Evolutionary conservation across 2,329 filamentous ascomycete genomes (phyloP), one percentile per base, ranked within the genome.

Genomic region (Epichloe coenophiala): DNA sequence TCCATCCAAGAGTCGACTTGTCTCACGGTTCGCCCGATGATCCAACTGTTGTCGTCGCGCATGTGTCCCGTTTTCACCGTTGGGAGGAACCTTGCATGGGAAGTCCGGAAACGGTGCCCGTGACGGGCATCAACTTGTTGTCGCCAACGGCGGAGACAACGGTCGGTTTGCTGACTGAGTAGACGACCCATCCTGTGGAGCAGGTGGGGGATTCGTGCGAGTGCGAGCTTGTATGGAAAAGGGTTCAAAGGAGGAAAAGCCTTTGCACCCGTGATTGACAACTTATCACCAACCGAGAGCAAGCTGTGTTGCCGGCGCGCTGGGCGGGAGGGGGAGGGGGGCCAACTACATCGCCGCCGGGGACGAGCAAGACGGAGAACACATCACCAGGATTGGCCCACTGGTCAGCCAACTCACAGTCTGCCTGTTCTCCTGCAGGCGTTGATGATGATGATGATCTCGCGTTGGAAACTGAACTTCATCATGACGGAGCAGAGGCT

Each of bases 11-110:
- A 51, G 11, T 71, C 65, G 35, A 64, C 66, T 54, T 73, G 70
- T 27, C 70, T 60, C 5, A 72, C 53, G 0, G 73, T 59, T 0
- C 71, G 60, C 0, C 69, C 70, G 9, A 74, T 56, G 4, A 73
- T 58, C 70, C 70, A 74, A 19, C 58, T 64, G 12, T 59, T 58
- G 49, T 73, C 73, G 3, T 63, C 59, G 1, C 68, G 61, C 5
- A 58, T 56, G 51, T 68, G 67, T 1, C 69, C 65, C 13, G 56
- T 66, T 19, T 60, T 55, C 5, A 17, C 55, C 57, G 51, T 70
- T 69, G 46, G 71, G 64, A 17, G 17, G 17, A 72, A 72, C 62
- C 5, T 57, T 55, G 46, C 57, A 57, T 1, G 54, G n/a, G 45
- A 51, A 59, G 55, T 71, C 65, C 48, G 69, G 54, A 35, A 17